Percentiles rank a stretch among this genome's conserved stretches.
phyloP scores from a whole-genome alignment of 352 stramenopile species.

The Globisporangium abappressorium region DNA sequence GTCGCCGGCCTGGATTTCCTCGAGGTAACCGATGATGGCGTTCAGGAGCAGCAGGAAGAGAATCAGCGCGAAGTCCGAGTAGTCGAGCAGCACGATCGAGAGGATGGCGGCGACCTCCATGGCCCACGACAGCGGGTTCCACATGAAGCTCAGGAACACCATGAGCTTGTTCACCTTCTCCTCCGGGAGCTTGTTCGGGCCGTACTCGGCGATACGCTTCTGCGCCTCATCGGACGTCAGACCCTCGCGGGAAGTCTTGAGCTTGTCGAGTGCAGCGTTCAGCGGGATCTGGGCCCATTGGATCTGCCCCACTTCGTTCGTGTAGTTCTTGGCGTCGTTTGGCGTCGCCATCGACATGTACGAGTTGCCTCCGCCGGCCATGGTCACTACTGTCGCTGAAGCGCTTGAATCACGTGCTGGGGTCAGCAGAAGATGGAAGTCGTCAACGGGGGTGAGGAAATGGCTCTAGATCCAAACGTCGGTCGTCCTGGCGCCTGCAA shows the following conservation, averaged over 20 bases:
- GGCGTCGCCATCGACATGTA: conserved; percentile 80
- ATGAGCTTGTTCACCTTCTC: conserved; percentile 77
- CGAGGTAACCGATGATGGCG: conserved; percentile 73
- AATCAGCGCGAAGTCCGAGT: conserved; percentile 71
- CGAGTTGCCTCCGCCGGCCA: conserved; percentile 55
- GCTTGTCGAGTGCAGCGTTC: conserved; percentile 80
- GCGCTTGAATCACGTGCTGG: conserved; percentile 8
- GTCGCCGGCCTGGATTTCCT: conserved; percentile 84
- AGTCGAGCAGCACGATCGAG: conserved; percentile 76
- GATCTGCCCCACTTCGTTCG: conserved; percentile 71
- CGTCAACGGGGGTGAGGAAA: neutral
- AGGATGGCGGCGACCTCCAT: conserved; percentile 76
- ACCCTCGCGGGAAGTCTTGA: conserved; percentile 67
- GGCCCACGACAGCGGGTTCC: conserved; percentile 81
- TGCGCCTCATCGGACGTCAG: conserved; percentile 74
- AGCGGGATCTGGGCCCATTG: conserved; percentile 72
- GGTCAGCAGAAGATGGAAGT: neutral
- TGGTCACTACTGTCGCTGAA: conserved; percentile 27
- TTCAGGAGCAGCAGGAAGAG: conserved; percentile 71
- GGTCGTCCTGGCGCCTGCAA: neutral
- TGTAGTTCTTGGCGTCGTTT: conserved; percentile 79
- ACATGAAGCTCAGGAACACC: conserved; percentile 79
- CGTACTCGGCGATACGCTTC: conserved; percentile 70
- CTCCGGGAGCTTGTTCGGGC: conserved; percentile 80
- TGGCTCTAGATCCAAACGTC: conserved; percentile 15